Evolutionary conservation across 2,329 filamentous ascomycete species (phyloP), one percentile per base, ranked within the genome.

Genomic region (Penicillium sp.): DNA sequence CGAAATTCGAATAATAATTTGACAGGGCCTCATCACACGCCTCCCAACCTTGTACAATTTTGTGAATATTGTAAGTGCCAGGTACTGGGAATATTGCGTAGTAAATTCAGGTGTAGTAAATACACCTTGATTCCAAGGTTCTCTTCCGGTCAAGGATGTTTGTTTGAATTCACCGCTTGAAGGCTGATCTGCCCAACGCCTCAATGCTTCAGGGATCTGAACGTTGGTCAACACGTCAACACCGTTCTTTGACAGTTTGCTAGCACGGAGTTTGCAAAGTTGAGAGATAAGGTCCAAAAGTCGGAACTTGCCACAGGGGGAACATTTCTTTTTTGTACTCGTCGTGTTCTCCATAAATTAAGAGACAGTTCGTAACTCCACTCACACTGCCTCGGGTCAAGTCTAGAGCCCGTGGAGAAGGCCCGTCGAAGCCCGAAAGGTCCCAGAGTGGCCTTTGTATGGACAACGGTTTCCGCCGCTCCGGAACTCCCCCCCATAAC

Each of bases 181-280:
- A 27, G 24, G 24, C 24, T 27, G 24, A 27, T 27, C 24, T 5
- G 24, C 36, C 13, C 31, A 32, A 24, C 1, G 34, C 42, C 40
- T 50, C 13, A 32, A 27, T 11, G 16, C n/a, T 22, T 39, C 18
- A 24, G 38, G 44, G 50, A 55, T 55, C 45, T 45, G 41, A 31
- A 41, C 48, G 44, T 43, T 44, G 49, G 48, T 16, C 38, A 46
- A 56, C 53, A 58, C 56, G 53, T 58, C 55, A 50, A 58, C 49
- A 56, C 53, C 29, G 55, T 46, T 51, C 41, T 49, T 49, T 49
- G 46, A 45, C 36, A 11, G 36, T 52, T 44, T 27, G 24, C 27
- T 18, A 32, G 29, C 2, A 18, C 18, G 18, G 2, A 18, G 18
- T 18, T 18, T 18, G 18, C 14, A 31, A 31, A 44, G 29, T 27